Percentiles rank a stretch among this genome's conserved stretches.
These are phyloP conservation scores for Rhizopogon vesiculosus DNA, from an alignment of 768 basidiomycete genomes.

Conservation along the genomic window DNA sequence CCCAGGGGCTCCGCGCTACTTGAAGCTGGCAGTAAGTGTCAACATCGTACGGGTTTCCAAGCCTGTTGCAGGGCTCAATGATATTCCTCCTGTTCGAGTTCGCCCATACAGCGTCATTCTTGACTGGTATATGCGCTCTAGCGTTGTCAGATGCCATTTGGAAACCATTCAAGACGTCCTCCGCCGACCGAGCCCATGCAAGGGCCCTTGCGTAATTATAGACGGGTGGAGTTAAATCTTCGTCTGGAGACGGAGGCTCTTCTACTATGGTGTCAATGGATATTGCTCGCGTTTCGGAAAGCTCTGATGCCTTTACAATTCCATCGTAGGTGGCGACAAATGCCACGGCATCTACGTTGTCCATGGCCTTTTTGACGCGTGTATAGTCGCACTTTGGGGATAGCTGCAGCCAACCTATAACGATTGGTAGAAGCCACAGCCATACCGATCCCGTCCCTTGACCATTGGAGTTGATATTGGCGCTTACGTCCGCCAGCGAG, in stretches of 20 bases:
- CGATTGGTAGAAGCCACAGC: constrained; percentile 40
- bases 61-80: constrained; percentile 5
- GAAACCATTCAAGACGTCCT: neutral
- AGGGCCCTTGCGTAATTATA: constrained; percentile 21
- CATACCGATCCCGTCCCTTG: constrained; percentile 36
- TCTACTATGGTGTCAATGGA: neutral
- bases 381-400: constrained; percentile 34
- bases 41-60: constrained; percentile 7
- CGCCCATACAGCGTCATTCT: neutral
- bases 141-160: constrained; percentile 7
- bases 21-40: constrained; percentile 11
- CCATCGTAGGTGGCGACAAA: constrained; percentile 15
- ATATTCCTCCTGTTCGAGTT: neutral
- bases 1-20: constrained; percentile 10
- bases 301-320: neutral
- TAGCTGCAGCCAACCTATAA: constrained; percentile 36
- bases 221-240: constrained; percentile 17
- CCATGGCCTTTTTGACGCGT: constrained; percentile 23
- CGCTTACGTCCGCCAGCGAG: constrained; percentile 12
- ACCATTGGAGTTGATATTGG: constrained; percentile 28
- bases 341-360: constrained; percentile 23
- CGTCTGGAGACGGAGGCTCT: constrained; percentile 16
- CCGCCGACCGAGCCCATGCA: constrained; percentile 13
- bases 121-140: constrained; percentile 4
- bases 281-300: neutral